These are phyloP conservation scores for Cenchrus purpureus DNA, from an alignment of 176 grass and related monocot species.

Conservation along the genomic window DNA sequence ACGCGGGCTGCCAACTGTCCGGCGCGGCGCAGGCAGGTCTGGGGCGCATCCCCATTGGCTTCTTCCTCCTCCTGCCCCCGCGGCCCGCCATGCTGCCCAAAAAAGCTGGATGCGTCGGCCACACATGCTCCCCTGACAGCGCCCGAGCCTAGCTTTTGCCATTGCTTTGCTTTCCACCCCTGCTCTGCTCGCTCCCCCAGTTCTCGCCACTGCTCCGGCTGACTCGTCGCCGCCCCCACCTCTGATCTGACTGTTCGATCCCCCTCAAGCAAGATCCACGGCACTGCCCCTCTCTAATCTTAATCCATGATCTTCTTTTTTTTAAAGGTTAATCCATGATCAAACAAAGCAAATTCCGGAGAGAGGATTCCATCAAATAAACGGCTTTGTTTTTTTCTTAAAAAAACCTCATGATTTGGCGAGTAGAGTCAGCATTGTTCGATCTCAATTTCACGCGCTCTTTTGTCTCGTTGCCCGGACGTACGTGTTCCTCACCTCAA, in stretches of 20 bases:
- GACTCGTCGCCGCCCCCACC: constrained; percentile 34
- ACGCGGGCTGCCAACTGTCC: background rate
- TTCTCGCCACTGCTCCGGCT: constrained; percentile 35
- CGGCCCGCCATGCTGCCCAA: constrained; percentile 27
- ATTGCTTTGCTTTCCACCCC: constrained; percentile 17
- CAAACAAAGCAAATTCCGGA: background rate
- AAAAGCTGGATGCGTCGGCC: constrained; percentile 41
- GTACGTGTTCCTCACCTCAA: background rate
- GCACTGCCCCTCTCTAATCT: background rate
- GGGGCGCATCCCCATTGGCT: background rate
- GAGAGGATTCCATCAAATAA: background rate
- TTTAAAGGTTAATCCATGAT: background rate
- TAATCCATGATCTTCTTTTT: too few species aligned
- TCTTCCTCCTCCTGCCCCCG: constrained; percentile 6
- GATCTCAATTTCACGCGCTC: background rate
- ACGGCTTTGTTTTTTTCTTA: too few species aligned
- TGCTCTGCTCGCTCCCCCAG: constrained; percentile 1
- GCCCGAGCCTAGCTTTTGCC: background rate
- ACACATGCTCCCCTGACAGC: constrained; percentile 37
- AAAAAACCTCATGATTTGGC: background rate
- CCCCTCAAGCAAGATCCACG: constrained; percentile 20
- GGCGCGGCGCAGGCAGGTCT: background rate
- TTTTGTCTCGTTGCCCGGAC: background rate
- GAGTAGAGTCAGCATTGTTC: background rate
- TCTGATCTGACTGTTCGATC: constrained; percentile 40